These are phyloP conservation scores for Fusarium sp. DNA, from an alignment of 2,329 filamentous ascomycete genomes.

Conservation along the genomic window DNA sequence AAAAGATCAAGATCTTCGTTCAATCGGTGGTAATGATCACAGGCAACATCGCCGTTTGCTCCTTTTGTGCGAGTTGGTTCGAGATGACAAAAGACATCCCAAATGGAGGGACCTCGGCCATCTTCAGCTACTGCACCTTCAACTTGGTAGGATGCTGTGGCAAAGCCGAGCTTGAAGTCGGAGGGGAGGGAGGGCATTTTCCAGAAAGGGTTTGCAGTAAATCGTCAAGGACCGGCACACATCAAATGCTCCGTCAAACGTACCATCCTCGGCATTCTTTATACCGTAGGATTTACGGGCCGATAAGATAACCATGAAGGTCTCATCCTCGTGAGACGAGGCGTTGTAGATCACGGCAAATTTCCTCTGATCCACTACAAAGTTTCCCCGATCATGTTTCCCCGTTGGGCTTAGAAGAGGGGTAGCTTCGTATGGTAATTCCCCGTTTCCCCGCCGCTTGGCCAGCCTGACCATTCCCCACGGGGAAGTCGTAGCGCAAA, in stretches of 20 bases:
- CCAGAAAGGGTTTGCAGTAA: too few species aligned
- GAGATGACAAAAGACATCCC: conserved; percentile 60
- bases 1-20: conserved; percentile 72
- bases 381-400: conserved; percentile 23
- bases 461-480: conserved; percentile 32
- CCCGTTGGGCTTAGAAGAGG: conserved; percentile 7
- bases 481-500: conserved; percentile 35
- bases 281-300: conserved; percentile 28
- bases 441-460: conserved; percentile 28
- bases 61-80: conserved; percentile 58
- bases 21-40: conserved; percentile 59
- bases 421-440: conserved; percentile 24
- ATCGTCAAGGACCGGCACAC: neutral
- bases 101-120: conserved; percentile 60
- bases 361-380: neutral
- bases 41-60: conserved; percentile 63
- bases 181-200: conserved; percentile 22
- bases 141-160: conserved; percentile 62
- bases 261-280: conserved; percentile 19
- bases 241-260: neutral
- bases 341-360: conserved; percentile 12
- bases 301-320: conserved; percentile 22
- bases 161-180: conserved; percentile 59
- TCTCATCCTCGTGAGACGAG: neutral
- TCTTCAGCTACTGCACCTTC: conserved; percentile 60